A percentile compares a stretch with the other conserved stretches of the same genome.
Conservation (phyloP, 495 filamentous ascomycete species). For the Aspergillus wentii region DNA sequence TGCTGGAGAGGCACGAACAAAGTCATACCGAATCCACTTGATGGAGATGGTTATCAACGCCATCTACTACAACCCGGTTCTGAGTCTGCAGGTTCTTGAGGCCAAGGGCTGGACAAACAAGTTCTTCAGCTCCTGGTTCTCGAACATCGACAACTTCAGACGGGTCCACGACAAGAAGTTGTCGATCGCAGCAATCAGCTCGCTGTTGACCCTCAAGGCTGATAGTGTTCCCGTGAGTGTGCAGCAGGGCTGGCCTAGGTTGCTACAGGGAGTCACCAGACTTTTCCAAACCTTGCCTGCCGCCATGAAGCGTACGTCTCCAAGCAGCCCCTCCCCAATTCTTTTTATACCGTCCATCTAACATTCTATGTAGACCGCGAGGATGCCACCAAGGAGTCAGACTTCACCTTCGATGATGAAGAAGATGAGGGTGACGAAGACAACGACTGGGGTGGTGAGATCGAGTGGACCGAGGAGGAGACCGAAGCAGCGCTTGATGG, state of each 20-base stretch:
- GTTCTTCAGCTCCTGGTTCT: slow-evolving; percentile 98
- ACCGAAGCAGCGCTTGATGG: slow-evolving; percentile 48
- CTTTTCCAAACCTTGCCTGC: slow-evolving; percentile 89
- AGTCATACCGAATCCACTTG: slow-evolving; percentile 88
- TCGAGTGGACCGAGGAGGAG: slow-evolving; percentile 66
- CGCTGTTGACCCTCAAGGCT: slow-evolving; percentile 69
- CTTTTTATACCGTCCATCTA: slow-evolving; percentile 9
- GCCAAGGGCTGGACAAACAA: slow-evolving; percentile 96
- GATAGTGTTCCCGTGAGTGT: slow-evolving; percentile 81
- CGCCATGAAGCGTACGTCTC: slow-evolving; percentile 69
- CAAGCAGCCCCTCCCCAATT: neutral
- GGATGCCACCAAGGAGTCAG: slow-evolving; percentile 82
- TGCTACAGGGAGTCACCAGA: slow-evolving; percentile 83
- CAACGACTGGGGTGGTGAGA: slow-evolving; percentile 59
- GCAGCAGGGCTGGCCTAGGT: slow-evolving; percentile 92
- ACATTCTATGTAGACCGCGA: slow-evolving; percentile 60
- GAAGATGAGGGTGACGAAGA: slow-evolving; percentile 73
- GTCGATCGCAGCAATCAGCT: slow-evolving; percentile 86
- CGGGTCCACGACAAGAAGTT: slow-evolving; percentile 98
- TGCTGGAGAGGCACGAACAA: slow-evolving; percentile 64
- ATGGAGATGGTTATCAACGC: slow-evolving; percentile 99
- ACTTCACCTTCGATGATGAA: slow-evolving; percentile 72
- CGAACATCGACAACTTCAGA: slow-evolving; percentile 88
- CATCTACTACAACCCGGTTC: slow-evolving; percentile 89
- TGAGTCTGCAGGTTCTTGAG: slow-evolving; percentile 81